These are phyloP conservation scores for Colletotrichum siamense DNA, from an alignment of 2,329 filamentous ascomycete species.

Conservation along the genomic window DNA sequence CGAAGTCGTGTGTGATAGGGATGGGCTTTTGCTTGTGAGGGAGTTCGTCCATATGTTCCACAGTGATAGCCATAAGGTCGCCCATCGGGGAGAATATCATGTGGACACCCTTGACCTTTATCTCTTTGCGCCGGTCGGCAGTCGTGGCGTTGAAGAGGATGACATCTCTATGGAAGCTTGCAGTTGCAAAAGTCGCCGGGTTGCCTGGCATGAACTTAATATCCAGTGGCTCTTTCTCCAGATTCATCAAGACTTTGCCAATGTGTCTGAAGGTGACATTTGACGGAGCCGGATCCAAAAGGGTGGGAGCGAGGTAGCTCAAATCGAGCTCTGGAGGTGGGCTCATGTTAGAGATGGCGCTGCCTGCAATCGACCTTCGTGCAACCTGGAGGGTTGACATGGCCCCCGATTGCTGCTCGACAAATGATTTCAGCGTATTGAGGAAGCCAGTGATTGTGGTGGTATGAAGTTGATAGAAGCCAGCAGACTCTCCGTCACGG, in stretches of 20 bases:
- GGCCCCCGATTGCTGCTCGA: not conserved
- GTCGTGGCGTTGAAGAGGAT: constrained; percentile 5
- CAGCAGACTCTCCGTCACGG: too few relatives aligned
- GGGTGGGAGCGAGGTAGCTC: not conserved
- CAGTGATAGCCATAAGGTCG: not conserved
- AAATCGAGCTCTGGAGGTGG: not conserved
- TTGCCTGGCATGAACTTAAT: constrained; percentile 3
- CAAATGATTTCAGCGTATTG: not conserved
- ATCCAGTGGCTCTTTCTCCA: constrained; percentile 10
- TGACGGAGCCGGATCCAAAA: not conserved
- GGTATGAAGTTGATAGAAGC: not conserved
- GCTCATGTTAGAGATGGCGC: not conserved
- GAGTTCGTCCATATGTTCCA: constrained; percentile 3
- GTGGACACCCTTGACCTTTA: constrained; percentile 5
- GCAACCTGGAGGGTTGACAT: not conserved
- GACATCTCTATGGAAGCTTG: constrained; percentile 9
- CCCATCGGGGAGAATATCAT: constrained; percentile 5
- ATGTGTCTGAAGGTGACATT: constrained; percentile 5
- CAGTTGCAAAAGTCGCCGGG: constrained; percentile 4
- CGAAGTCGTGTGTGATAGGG: constrained; percentile 3
- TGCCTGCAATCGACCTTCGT: not conserved
- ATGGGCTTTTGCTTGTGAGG: not conserved
- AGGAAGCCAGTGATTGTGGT: not conserved
- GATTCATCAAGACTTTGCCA: constrained; percentile 1
- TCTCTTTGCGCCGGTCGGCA: not conserved